Percentiles rank a stretch among this genome's conserved stretches.
Conservation (phyloP, 148 eudicot species). For the Selenicereus undatus region DNA sequence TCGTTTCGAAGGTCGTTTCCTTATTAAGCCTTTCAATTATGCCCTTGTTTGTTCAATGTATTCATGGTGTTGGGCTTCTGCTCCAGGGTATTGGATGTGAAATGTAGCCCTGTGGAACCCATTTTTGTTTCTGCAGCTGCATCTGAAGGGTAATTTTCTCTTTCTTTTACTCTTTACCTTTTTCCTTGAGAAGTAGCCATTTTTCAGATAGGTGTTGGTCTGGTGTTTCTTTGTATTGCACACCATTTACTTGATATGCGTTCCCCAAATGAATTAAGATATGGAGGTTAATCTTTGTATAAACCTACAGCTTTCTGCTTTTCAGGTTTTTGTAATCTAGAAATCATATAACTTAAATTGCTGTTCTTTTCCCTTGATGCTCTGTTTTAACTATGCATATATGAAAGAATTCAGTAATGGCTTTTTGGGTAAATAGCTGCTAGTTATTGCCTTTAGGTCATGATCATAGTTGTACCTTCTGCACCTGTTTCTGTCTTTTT, state of each 20-base stretch:
- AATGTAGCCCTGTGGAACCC: conserved; percentile 98
- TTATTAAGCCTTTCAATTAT: conserved; percentile 5
- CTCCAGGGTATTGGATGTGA: conserved; percentile 81
- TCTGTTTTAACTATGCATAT: neutral
- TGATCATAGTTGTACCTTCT: neutral
- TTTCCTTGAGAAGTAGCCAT: neutral
- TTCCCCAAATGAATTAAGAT: conserved; percentile 1
- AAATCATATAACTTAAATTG: neutral
- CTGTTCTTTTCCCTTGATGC: neutral
- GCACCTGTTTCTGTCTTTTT: neutral
- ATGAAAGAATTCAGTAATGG: neutral
- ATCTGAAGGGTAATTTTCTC: conserved; percentile 62
- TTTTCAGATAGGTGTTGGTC: conserved; percentile 2
- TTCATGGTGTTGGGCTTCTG: conserved; percentile 25
- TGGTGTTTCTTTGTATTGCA: neutral
- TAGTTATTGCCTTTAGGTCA: neutral
- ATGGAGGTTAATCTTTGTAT: neutral
- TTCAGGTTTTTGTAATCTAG: neutral
- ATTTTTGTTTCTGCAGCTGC: conserved; percentile 97
- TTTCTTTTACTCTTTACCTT: neutral
- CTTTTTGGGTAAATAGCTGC: neutral
- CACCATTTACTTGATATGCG: neutral
- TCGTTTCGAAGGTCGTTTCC: conserved; percentile 64
- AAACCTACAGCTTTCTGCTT: conserved; percentile 2
- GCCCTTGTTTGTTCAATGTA: conserved; percentile 15